These are phyloP conservation scores for Dillenia turbinata DNA, from an alignment of 164 flowering plant species.

Conservation along the genomic window DNA sequence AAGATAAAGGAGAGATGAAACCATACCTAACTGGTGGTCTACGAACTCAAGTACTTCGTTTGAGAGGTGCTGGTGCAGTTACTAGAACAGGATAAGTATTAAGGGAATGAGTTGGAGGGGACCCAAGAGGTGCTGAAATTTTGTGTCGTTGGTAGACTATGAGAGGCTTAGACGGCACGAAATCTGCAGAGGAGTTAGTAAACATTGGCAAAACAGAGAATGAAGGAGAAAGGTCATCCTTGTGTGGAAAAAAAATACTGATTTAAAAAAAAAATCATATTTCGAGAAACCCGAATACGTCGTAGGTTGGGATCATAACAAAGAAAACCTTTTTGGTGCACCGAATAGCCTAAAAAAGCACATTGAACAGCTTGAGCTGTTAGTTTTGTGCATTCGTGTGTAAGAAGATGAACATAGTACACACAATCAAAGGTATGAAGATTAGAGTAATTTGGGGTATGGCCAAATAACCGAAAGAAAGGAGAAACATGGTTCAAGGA, in stretches of 20 bases:
- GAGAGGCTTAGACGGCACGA: too few species aligned
- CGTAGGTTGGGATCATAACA: background rate
- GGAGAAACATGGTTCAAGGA: background rate
- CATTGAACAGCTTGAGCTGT: background rate
- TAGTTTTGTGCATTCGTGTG: background rate
- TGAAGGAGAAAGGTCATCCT: background rate
- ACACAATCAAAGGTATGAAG: background rate
- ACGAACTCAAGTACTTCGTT: too few species aligned
- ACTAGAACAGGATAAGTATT: too few species aligned
- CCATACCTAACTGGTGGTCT: conserved; percentile 1
- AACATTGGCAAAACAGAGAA: too few species aligned
- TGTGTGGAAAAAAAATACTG: background rate
- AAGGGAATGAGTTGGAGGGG: too few species aligned
- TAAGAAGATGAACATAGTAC: background rate
- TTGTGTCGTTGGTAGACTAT: too few species aligned
- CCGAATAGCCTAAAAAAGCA: conserved; percentile 1
- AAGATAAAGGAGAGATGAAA: background rate
- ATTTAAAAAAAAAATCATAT: conserved; percentile 3
- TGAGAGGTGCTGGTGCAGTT: too few species aligned
- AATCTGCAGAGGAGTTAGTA: too few species aligned
- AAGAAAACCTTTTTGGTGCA: background rate
- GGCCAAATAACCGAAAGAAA: background rate
- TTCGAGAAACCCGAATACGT: background rate
- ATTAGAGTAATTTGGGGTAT: background rate
- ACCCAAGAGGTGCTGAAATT: too few species aligned